Conservation (phyloP, 371 early-diverging fungal species). For the Amoeboaphelidium occidentale region DNA sequence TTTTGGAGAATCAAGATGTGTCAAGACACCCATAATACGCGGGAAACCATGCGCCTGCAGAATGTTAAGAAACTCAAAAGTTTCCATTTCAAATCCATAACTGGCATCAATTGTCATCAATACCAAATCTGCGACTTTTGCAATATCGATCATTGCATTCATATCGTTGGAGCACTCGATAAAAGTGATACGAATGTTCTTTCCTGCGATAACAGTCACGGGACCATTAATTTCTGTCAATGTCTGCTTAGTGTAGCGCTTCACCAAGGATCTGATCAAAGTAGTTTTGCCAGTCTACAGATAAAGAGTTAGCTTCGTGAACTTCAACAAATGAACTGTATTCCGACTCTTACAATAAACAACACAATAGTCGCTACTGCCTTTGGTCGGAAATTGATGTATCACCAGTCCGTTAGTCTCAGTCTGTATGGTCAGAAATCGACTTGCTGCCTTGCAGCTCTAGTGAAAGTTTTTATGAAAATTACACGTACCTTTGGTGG, state of each 20-base stretch:
- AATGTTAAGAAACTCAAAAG: conserved; percentile 95
- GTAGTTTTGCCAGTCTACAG: conserved; percentile 68
- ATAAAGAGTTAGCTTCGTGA: no score
- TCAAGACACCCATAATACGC: conserved; percentile 88
- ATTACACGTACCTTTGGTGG: conserved; percentile 52
- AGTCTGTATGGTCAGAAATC: neutral
- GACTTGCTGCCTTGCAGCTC: neutral
- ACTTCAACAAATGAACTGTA: no score
- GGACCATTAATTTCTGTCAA: conserved; percentile 77
- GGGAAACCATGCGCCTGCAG: conserved; percentile 94
- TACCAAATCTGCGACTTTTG: conserved; percentile 92
- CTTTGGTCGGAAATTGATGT: neutral
- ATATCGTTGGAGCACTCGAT: conserved; percentile 89
- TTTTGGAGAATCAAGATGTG: conserved; percentile 76
- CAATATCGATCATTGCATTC: conserved; percentile 89
- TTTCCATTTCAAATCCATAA: conserved; percentile 98
- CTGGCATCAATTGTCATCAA: conserved; percentile 85
- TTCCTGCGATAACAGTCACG: conserved; percentile 82
- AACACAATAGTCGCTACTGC: neutral
- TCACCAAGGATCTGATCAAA: conserved; percentile 78
- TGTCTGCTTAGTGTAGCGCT: conserved; percentile 77
- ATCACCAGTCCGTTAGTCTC: neutral
- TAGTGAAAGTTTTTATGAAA: neutral
- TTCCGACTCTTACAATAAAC: neutral
- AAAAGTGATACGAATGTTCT: conserved; percentile 82